phyloP scores from a whole-genome alignment of 1,284 basidiomycete species.

The Ustilago sp. region DNA sequence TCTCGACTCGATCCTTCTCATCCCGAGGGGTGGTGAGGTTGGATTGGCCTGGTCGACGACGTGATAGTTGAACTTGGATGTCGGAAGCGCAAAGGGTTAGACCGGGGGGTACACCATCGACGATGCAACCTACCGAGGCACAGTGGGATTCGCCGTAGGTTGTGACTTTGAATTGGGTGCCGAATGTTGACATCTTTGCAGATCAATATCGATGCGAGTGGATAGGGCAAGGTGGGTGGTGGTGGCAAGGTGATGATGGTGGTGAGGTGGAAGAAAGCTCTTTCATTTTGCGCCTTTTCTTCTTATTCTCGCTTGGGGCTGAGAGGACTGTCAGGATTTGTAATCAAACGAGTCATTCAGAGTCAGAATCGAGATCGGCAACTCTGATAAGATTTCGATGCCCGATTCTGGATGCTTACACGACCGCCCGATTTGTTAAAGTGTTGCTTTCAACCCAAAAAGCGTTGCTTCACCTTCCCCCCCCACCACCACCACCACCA shows the following conservation, averaged over 20 bases:
- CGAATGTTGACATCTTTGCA: slow-evolving; percentile 87
- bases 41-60: slow-evolving; percentile 93
- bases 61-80: slow-evolving; percentile 90
- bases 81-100: slow-evolving; percentile 83
- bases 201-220: background rate
- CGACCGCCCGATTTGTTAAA: no score
- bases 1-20: slow-evolving; percentile 92
- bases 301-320: no score
- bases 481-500: no score
- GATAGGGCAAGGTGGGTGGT: background rate
- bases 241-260: background rate
- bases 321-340: no score
- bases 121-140: slow-evolving; percentile 94
- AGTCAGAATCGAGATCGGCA: no score
- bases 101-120: slow-evolving; percentile 96
- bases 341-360: no score
- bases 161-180: slow-evolving; percentile 88
- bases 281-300: no score
- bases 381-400: no score
- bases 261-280: background rate
- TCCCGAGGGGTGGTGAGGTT: slow-evolving; percentile 92
- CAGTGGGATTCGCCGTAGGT: slow-evolving; percentile 99
- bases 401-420: no score
- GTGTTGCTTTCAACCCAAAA: no score
- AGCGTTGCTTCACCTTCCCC: no score